These are phyloP conservation scores for Citrus trifoliata DNA, from an alignment of 345 rosid species.

Conservation along the genomic window DNA sequence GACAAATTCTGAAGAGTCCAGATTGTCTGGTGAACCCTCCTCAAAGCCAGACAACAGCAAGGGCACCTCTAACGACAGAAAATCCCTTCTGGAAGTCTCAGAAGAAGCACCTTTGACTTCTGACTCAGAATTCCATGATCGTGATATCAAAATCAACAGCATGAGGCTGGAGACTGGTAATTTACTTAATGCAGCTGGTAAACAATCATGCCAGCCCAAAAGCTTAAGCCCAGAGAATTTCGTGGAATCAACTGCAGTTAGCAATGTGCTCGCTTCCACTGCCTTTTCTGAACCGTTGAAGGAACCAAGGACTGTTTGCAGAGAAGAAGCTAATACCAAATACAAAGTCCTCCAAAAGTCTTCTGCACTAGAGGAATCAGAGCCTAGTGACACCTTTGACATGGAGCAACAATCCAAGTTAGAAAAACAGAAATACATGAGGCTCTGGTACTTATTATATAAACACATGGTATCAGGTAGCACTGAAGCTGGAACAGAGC, in stretches of 20 bases:
- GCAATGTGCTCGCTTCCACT: not conserved
- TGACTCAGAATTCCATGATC: slow-evolving; percentile 14
- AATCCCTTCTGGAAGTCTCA: not conserved
- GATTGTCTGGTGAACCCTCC: slow-evolving; percentile 7
- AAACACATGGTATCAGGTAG: slow-evolving; percentile 63
- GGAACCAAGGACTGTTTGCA: slow-evolving; percentile 23
- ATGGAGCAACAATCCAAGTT: slow-evolving; percentile 26
- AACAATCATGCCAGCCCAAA: slow-evolving; percentile 22
- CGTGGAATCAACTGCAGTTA: not conserved
- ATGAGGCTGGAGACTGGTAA: not conserved
- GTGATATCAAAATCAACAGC: slow-evolving; percentile 1
- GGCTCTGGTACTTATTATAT: slow-evolving; percentile 73
- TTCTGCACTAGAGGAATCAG: slow-evolving; percentile 21
- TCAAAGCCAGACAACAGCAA: slow-evolving; percentile 11
- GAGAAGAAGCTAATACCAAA: slow-evolving; percentile 22
- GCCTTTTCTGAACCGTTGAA: slow-evolving; percentile 4
- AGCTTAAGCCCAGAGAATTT: not conserved
- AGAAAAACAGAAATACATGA: slow-evolving; percentile 52
- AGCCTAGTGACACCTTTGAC: slow-evolving; percentile 13
- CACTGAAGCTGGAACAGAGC: slow-evolving; percentile 38
- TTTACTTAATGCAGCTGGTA: slow-evolving; percentile 14
- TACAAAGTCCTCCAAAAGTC: slow-evolving; percentile 12
- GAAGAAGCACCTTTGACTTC: slow-evolving; percentile 5
- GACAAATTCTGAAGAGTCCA: slow-evolving; percentile 3
- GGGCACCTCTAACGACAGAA: slow-evolving; percentile 8